phyloP scores from a whole-genome alignment of 176 grass and related monocot species.

The Carex parvula region DNA sequence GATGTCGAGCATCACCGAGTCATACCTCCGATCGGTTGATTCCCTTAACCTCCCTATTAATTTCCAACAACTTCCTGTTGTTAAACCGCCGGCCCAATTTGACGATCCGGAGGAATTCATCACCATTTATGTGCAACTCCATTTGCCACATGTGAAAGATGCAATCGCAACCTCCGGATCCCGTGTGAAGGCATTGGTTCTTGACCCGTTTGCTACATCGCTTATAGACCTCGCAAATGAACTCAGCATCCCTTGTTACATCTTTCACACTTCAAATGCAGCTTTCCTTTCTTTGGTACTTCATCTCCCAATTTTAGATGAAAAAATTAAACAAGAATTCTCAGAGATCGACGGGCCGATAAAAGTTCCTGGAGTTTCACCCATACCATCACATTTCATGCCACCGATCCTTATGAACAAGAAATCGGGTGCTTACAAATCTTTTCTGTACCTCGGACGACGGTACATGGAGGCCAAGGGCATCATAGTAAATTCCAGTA shows the following conservation, averaged over 20 bases:
- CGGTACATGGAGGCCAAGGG: slow-evolving; percentile 25
- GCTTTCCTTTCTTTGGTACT: slow-evolving; percentile 41
- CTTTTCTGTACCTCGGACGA: slow-evolving; percentile 25
- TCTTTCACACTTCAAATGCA: slow-evolving; percentile 36
- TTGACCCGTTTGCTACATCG: slow-evolving; percentile 54
- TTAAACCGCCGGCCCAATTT: slow-evolving; percentile 18
- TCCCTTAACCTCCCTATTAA: slow-evolving; percentile 7
- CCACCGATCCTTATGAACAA: slow-evolving; percentile 36
- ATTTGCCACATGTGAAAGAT: slow-evolving; percentile 31
- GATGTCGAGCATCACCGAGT: neutral
- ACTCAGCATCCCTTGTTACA: slow-evolving; percentile 39
- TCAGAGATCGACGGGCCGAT: slow-evolving; percentile 19
- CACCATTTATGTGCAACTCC: slow-evolving; percentile 38
- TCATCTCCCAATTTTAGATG: slow-evolving; percentile 35
- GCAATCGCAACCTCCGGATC: slow-evolving; percentile 5
- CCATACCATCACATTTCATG: slow-evolving; percentile 23
- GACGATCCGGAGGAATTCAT: slow-evolving; percentile 48
- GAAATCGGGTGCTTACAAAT: slow-evolving; percentile 25
- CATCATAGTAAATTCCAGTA: slow-evolving; percentile 40
- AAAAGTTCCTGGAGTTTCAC: slow-evolving; percentile 41
- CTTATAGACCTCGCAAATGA: slow-evolving; percentile 32
- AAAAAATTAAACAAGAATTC: slow-evolving; percentile 27
- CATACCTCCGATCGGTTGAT: neutral
- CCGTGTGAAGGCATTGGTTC: slow-evolving; percentile 29
- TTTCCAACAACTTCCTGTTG: slow-evolving; percentile 41